Evolutionary conservation across 2,329 filamentous ascomycete genomes (phyloP), one percentile per base, ranked within the genome.

Genomic region (Tolypocladium ophioglossoides): DNA sequence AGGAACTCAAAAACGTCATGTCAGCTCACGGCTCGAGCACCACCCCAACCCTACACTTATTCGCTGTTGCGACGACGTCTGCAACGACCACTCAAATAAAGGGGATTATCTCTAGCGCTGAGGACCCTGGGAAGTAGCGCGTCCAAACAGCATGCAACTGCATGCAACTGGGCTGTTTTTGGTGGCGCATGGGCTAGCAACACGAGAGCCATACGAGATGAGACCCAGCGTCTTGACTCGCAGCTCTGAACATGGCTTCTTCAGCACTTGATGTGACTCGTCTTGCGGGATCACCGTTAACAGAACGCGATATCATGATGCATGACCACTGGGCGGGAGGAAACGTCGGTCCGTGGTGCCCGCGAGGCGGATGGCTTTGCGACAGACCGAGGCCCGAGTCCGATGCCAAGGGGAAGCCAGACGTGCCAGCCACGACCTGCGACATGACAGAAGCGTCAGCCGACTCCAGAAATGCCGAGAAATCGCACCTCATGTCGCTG

Each of bases 401-500:
- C 24, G 24, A 47, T 30, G 44, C 12, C 24, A 6, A 11, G 20
- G 44, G 24, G 9, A 32, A 32, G 18, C 1, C 16, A 18, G 10
- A 12, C 16, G 9, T 9, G 16, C 24, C 24, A 30, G 44, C 18
- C 16, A 11, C 27, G 27, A 7, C 27, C 16, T 34, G 11, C 27
- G 18, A 34, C 18, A 4, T 4, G 27, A 12, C 18, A 2, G 44
- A 34, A 20, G 30, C 27, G 27, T 32, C 44, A 14, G 4, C 27
- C 10, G 44, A 20, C 18, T 14, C 10, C 44, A 9, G 5, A 8
- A 20, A 32, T 14, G 18, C 44, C 9, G 10, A n/a, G 12, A 20
- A 12, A 3, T 54, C 56, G 40, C 52, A 6, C 16, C 51, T 66
- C 11, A 61, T 75, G 49, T 60, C 65, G 34, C 62, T 77, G 6